Conservation (phyloP, 208 protist genomes). For the Trypanosoma scelopori region DNA sequence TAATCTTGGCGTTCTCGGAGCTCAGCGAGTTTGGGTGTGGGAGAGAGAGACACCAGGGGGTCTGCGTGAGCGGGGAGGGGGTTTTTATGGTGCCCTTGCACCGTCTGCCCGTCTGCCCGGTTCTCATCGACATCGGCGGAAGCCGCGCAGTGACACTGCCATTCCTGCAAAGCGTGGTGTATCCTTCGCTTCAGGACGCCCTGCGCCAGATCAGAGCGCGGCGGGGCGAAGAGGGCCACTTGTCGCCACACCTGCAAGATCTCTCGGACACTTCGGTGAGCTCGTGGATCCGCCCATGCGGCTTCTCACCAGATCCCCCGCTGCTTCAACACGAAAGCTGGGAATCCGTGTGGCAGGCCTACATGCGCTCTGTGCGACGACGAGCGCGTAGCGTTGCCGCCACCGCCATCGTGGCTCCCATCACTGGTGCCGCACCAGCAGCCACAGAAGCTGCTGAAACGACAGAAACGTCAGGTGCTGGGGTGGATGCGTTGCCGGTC, state of each 20-base stretch:
- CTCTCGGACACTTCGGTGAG: neutral
- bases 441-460: neutral
- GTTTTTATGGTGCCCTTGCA: neutral
- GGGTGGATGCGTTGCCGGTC: neutral
- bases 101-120: constrained; percentile 11
- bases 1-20: neutral
- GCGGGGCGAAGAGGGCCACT: neutral
- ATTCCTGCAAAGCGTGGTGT: constrained; percentile 22
- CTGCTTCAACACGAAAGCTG: constrained; percentile 39
- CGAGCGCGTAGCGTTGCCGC: neutral
- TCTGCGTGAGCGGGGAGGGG: neutral
- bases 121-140: constrained; percentile 30
- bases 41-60: neutral
- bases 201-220: neutral
- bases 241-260: neutral
- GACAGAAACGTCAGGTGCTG: neutral
- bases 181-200: constrained; percentile 18
- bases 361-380: constrained; percentile 16
- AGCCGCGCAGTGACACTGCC: constrained; percentile 27
- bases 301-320: constrained; percentile 22
- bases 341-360: constrained; percentile 16
- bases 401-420: neutral
- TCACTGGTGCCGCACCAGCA: constrained; percentile 4
- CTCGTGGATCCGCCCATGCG: constrained; percentile 24
- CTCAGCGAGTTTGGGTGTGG: too few relatives aligned